Percentiles rank a stretch among this genome's conserved stretches.
Conservation (phyloP, 2,329 filamentous ascomycete genomes). For the Dendrostoma leiphaemia region DNA sequence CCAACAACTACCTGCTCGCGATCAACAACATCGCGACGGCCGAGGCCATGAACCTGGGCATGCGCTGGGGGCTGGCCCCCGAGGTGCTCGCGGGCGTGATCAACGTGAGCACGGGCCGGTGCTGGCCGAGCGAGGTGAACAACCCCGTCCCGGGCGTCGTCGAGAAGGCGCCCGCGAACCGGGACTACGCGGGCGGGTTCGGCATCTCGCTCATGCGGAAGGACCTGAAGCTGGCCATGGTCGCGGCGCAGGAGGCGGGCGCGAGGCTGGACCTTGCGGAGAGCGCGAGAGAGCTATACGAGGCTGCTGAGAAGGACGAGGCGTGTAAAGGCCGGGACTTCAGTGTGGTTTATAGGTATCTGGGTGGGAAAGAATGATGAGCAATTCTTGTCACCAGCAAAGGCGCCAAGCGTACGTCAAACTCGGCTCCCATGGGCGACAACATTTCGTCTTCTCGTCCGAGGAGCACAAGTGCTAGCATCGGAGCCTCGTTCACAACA, state of each 20-base stretch:
- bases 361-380: slow-evolving; percentile 51
- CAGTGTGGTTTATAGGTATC: slow-evolving; percentile 75
- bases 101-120: slow-evolving; percentile 89
- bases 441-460: too few species aligned
- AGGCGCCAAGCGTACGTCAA: too few species aligned
- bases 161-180: slow-evolving; percentile 68
- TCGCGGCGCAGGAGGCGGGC: slow-evolving; percentile 67
- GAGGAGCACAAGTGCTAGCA: too few species aligned
- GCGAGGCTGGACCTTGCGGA: slow-evolving; percentile 65
- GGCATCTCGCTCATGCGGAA: slow-evolving; percentile 78
- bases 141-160: slow-evolving; percentile 89
- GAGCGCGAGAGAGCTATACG: slow-evolving; percentile 65
- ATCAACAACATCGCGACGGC: slow-evolving; percentile 81
- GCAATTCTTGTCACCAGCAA: not conserved
- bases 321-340: slow-evolving; percentile 71
- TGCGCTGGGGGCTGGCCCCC: slow-evolving; percentile 58
- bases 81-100: slow-evolving; percentile 77
- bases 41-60: slow-evolving; percentile 66
- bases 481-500: too few species aligned
- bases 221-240: slow-evolving; percentile 69
- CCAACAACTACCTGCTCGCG: slow-evolving; percentile 95
- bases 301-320: slow-evolving; percentile 59
- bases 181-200: slow-evolving; percentile 77
- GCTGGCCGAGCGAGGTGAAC: slow-evolving; percentile 95
- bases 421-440: too few species aligned